Evolutionary conservation across 1,139 yeast genomes (phyloP).

Genomic region (Suhomyces atakaporum): DNA sequence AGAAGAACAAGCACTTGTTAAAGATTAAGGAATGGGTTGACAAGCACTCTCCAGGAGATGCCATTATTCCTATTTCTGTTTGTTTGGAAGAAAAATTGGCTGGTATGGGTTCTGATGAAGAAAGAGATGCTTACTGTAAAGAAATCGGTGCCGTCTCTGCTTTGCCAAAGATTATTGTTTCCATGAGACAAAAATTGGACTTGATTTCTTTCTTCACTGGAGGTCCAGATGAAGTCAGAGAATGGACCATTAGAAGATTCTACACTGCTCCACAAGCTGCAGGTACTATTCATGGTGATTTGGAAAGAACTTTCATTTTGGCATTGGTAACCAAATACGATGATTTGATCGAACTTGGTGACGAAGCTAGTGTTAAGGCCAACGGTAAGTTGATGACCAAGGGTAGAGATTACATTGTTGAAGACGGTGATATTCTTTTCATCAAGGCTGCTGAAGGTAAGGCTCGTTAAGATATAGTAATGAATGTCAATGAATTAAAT

Average conservation of each 20-base stretch:
- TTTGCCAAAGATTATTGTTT: slow-evolving; percentile 81
- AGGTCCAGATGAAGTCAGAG: slow-evolving; percentile 86
- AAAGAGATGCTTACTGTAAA: slow-evolving; percentile 88
- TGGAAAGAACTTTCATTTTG: slow-evolving; percentile 52
- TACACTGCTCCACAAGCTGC: slow-evolving; percentile 90
- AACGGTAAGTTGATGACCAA: slow-evolving; percentile 90
- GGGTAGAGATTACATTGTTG: slow-evolving; percentile 97
- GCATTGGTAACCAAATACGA: slow-evolving; percentile 51
- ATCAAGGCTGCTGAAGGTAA: slow-evolving; percentile 98
- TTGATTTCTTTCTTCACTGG: slow-evolving; percentile 83
- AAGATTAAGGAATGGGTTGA: slow-evolving; percentile 98
- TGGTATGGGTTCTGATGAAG: slow-evolving; percentile 85
- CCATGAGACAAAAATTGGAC: slow-evolving; percentile 83
- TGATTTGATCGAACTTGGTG: slow-evolving; percentile 74
- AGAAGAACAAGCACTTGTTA: slow-evolving; percentile 93
- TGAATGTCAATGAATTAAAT: slow-evolving; percentile 4
- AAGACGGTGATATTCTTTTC: slow-evolving; percentile 82
- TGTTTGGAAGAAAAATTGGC: slow-evolving; percentile 92
- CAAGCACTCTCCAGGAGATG: slow-evolving; percentile 88
- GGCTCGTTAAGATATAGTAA: slow-evolving; percentile 42
- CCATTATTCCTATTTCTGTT: slow-evolving; percentile 91
- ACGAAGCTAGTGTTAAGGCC: slow-evolving; percentile 83
- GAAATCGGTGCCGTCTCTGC: slow-evolving; percentile 82
- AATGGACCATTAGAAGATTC: slow-evolving; percentile 85
- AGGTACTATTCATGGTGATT: slow-evolving; percentile 75